A percentile compares a stretch with the other conserved stretches of the same genome.
Evolutionary conservation across 2,329 filamentous ascomycete species (phyloP).

Genomic region (Penicillium sp.): DNA sequence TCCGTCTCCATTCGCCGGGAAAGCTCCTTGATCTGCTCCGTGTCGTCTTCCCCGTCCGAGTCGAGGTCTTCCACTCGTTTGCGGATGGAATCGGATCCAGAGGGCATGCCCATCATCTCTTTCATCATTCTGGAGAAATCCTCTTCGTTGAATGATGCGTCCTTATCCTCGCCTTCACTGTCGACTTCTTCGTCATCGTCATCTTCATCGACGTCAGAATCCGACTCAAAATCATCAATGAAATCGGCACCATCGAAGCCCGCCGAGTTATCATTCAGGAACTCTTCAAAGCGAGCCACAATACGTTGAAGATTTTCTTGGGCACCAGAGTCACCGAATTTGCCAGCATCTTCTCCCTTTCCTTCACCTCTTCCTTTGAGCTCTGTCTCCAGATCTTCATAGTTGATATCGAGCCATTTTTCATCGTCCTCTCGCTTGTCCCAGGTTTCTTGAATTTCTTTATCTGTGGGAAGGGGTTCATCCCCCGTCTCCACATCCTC

Average conservation of each 20-base stretch:
- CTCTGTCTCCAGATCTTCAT: conserved; percentile 82
- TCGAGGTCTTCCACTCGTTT: conserved; percentile 50
- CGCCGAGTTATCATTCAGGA: conserved; percentile 81
- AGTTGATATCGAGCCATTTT: conserved; percentile 88
- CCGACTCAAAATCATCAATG: conserved; percentile 66
- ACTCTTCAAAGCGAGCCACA: conserved; percentile 88
- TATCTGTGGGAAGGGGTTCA: conserved; percentile 66
- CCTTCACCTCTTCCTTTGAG: conserved; percentile 58
- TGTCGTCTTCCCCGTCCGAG: conserved; percentile 55
- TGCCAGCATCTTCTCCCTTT: conserved; percentile 26
- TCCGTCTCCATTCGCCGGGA: conserved; percentile 50
- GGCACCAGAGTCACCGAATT: conserved; percentile 48
- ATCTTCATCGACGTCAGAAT: conserved; percentile 56
- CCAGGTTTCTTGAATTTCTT: conserved; percentile 70
- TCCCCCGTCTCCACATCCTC: conserved; percentile 74
- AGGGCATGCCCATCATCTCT: conserved; percentile 77
- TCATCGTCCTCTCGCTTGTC: conserved; percentile 74
- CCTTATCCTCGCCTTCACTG: conserved; percentile 69
- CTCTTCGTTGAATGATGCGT: conserved; percentile 77
- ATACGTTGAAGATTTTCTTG: conserved; percentile 75
- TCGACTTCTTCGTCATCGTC: conserved; percentile 56
- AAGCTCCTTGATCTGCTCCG: conserved; percentile 54
- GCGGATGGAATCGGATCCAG: conserved; percentile 34
- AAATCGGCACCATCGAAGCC: conserved; percentile 76
- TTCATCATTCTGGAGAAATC: conserved; percentile 86